Conservation (phyloP, 495 filamentous ascomycete genomes). For the Lophiotrema nucula region DNA sequence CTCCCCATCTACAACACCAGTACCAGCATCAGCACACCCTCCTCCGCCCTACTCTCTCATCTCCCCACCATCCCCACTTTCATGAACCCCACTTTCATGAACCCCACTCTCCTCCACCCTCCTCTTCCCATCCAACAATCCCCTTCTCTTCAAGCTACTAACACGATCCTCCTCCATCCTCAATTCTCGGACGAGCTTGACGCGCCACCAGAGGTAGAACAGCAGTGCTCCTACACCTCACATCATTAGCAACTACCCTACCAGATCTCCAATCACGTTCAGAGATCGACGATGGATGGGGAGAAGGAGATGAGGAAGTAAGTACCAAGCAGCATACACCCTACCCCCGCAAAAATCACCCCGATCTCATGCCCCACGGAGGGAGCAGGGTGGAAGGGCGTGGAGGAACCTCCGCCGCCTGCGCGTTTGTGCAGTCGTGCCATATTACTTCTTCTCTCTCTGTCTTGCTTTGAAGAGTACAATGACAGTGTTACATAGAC, state of each 20-base stretch:
- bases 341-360: constrained; percentile 7
- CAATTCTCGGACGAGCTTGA: constrained; percentile 17
- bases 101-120: constrained; percentile 16
- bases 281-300: neutral
- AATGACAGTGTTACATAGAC: no score
- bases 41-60: neutral
- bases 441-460: no score
- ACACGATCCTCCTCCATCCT: constrained; percentile 21
- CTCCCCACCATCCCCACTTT: neutral
- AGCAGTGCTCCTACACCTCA: neutral
- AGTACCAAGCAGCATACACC: constrained; percentile 8
- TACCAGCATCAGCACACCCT: neutral
- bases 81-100: neutral
- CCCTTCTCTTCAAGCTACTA: constrained; percentile 21
- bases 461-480: no score
- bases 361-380: constrained; percentile 20
- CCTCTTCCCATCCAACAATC: constrained; percentile 20
- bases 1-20: no score
- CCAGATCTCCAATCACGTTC: no score
- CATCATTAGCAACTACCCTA: neutral
- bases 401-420: neutral
- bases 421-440: neutral
- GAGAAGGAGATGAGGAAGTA: neutral
- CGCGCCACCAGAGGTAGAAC: constrained; percentile 9
- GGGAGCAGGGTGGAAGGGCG: constrained; percentile 1